Base-by-base conservation (phyloP, 1,139 yeast genomes). In the Pichia sp. region DNA sequence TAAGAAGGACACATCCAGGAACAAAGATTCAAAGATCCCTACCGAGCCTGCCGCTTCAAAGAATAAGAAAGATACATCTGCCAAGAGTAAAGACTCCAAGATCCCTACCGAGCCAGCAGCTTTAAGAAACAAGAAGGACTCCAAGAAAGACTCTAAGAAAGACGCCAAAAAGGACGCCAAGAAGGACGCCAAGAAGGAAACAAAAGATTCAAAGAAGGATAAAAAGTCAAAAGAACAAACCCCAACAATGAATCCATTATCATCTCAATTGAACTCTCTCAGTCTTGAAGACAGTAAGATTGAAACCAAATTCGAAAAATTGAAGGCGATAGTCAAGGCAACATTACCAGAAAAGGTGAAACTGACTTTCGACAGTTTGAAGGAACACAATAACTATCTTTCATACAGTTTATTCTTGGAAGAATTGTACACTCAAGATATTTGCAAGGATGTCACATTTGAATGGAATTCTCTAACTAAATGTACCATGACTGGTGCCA, bases 331-430 rank as follows among this genome's bases (percentile, higher is more conserved):
- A 21, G 55, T 58, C 17, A 51, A 39, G 27, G 41, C 39, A 1
- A 57, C 60, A 1, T 49, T 62, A 4, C 52, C 66, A 47, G 34
- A 38, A 5, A 52, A 53, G 17, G 77, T 83, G 7, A 70, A 70
- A 48, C 64, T 81, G 34, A 65, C 70, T 1, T 83, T 77, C 55
- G 76, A 76, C 15, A 66, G 73, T 28, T 57, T 83, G 56, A 66
- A 69, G 7, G 69, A 73, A n/a, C 83, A 84, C 58, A 77, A 73
- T 58, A 67, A 75, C 53, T 83, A 80, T 56, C 76, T 82, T 69
- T 75, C 85, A 51, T 76, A 75, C 61, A 81, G 81, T 48, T 65
- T 83, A 47, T 81, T 80, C 52, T 67, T 80, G 44, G 91, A 84
- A 60, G 87, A 83, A 55, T 67, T 71, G 40, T 62, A 71, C 31